phyloP scores from a whole-genome alignment of 768 basidiomycete species.

The Rhizopogon vulgaris region DNA sequence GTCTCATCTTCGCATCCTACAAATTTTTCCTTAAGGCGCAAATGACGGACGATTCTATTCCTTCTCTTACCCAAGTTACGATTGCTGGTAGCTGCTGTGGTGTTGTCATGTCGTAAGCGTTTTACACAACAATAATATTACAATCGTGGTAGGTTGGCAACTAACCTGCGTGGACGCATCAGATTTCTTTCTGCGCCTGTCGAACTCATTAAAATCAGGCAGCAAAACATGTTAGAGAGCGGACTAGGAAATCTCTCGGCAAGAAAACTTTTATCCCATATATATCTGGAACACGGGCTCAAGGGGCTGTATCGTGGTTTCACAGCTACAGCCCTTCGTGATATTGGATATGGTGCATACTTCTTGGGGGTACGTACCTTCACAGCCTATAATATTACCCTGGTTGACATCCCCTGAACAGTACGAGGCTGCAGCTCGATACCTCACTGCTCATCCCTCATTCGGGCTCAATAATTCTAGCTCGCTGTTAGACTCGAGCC shows the following conservation, averaged over 20 bases:
- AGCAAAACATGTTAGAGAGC: constrained; percentile 47
- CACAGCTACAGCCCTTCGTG: constrained; percentile 66
- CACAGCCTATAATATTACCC: background rate
- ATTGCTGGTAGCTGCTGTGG: constrained; percentile 81
- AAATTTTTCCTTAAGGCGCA: constrained; percentile 71
- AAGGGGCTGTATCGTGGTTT: constrained; percentile 74
- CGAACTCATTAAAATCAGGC: constrained; percentile 84
- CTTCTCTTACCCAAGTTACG: constrained; percentile 65
- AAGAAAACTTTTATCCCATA: constrained; percentile 45
- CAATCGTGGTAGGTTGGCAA: background rate
- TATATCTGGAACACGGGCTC: constrained; percentile 52
- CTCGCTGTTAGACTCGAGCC: constrained; percentile 35
- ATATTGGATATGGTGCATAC: constrained; percentile 82
- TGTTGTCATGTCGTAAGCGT: constrained; percentile 66
- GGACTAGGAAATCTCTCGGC: constrained; percentile 37
- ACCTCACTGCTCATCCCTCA: constrained; percentile 28
- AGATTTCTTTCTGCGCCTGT: constrained; percentile 78
- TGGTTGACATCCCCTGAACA: constrained; percentile 16
- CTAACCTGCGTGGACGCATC: background rate
- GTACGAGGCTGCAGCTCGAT: constrained; percentile 63
- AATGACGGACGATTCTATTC: constrained; percentile 40
- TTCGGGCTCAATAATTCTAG: constrained; percentile 22
- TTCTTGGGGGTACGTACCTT: constrained; percentile 58
- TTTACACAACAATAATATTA: background rate
- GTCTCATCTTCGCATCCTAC: constrained; percentile 82